Percentiles rank a stretch among this genome's conserved stretches.
Evolutionary conservation across 306 rosid species (phyloP).

Genomic region (Quercus wislizeni): DNA sequence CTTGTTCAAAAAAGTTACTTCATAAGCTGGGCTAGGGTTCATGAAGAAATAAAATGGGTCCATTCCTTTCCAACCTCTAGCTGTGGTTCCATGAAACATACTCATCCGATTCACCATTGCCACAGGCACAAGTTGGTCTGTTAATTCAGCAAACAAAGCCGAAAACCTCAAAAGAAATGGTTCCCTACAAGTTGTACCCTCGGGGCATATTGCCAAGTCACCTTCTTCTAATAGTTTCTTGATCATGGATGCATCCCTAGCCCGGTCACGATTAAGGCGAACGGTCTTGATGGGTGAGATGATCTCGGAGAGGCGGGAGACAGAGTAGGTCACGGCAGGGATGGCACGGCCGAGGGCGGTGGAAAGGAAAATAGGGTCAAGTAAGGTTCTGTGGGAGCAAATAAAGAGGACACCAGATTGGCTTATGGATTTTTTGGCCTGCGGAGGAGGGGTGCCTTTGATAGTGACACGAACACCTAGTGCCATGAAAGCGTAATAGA

Average conservation of each 20-base stretch:
- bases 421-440: conserved; percentile 29
- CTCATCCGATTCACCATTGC: conserved; percentile 88
- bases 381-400: conserved; percentile 74
- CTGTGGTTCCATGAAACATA: conserved; percentile 92
- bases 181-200: conserved; percentile 90
- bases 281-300: conserved; percentile 84
- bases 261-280: conserved; percentile 59
- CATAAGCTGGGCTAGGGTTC: conserved; percentile 83
- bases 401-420: conserved; percentile 61
- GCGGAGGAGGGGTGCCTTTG: conserved; percentile 69
- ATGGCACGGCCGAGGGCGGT: conserved; percentile 71
- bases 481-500: conserved; percentile 63
- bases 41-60: conserved; percentile 92
- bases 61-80: conserved; percentile 89
- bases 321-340: conserved; percentile 75
- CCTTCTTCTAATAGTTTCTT: conserved; percentile 64
- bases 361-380: conserved; percentile 86
- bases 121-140: conserved; percentile 80
- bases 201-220: conserved; percentile 78
- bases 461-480: conserved; percentile 29
- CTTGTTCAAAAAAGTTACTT: conserved; percentile 70
- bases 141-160: conserved; percentile 66
- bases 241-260: conserved; percentile 66
- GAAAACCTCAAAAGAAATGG: conserved; percentile 76
- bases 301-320: conserved; percentile 73